Percentiles rank a stretch among this genome's conserved stretches.
These are phyloP conservation scores for Lactarius quietus DNA, from an alignment of 768 basidiomycete species.

Conservation along the genomic window DNA sequence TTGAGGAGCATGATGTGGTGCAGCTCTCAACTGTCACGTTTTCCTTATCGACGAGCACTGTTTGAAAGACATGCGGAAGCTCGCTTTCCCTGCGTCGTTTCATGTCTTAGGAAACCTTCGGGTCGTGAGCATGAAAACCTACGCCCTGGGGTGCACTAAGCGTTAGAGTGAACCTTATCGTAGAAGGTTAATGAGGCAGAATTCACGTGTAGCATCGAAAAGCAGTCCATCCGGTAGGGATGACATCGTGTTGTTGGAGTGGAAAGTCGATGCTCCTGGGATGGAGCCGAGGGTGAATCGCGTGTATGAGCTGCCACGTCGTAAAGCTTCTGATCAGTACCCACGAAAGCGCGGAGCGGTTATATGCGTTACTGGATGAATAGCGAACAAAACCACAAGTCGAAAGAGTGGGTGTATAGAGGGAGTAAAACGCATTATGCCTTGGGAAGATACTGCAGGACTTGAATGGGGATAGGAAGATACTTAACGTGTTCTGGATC, in stretches of 20 bases:
- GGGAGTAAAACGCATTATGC: slow-evolving; percentile 13
- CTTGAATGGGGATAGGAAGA: background rate
- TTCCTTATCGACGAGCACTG: slow-evolving; percentile 38
- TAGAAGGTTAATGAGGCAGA: background rate
- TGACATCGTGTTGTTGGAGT: slow-evolving; percentile 24
- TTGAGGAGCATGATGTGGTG: slow-evolving; percentile 50
- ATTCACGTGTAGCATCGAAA: slow-evolving; percentile 61
- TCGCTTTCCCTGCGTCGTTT: slow-evolving; percentile 47
- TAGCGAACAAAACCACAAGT: background rate
- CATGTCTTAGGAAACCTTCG: background rate
- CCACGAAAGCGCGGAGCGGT: background rate
- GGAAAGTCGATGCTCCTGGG: slow-evolving; percentile 3
- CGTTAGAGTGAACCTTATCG: slow-evolving; percentile 27
- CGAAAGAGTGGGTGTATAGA: slow-evolving; percentile 6
- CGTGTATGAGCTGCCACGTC: slow-evolving; percentile 1
- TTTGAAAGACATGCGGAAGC: slow-evolving; percentile 54
- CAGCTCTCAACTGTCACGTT: slow-evolving; percentile 60
- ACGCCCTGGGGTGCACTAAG: slow-evolving; percentile 45
- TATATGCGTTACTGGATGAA: slow-evolving; percentile 1
- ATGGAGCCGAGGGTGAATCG: background rate
- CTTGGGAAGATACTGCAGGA: background rate
- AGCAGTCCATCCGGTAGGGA: slow-evolving; percentile 55
- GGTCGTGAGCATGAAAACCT: slow-evolving; percentile 9
- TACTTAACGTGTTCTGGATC: slow-evolving; percentile 8
- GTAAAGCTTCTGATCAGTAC: background rate